Percentiles rank a stretch among this genome's conserved stretches.
Evolutionary conservation across 352 stramenopile species (phyloP).

Genomic region (Phytophthora melonis): DNA sequence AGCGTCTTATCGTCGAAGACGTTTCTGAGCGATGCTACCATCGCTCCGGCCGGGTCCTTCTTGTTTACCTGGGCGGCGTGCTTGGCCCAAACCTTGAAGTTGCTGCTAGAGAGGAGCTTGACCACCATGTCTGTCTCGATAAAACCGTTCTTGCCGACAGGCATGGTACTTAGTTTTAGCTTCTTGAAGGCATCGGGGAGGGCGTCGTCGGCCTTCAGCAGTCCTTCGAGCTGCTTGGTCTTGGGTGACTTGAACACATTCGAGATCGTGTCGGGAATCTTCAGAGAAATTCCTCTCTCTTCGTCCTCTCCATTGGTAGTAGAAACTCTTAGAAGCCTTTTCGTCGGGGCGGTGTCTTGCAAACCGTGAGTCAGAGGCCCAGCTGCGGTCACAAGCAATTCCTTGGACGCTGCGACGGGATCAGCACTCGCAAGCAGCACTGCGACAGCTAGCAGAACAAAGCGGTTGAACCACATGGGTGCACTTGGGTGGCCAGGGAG

Average conservation of each 20-base stretch:
- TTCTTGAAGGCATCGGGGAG: not conserved
- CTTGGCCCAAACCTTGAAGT: constrained; percentile 1
- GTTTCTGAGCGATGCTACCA: not conserved
- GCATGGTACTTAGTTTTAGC: not conserved
- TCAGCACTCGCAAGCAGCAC: not conserved
- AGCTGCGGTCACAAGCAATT: not conserved
- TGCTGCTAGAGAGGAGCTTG: not conserved
- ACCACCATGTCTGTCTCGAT: not conserved
- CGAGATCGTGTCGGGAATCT: not conserved
- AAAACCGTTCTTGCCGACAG: not conserved
- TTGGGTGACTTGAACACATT: not conserved
- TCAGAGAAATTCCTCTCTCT: not conserved
- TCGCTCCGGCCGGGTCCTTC: not conserved
- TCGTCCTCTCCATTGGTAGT: not conserved
- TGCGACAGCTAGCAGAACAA: not conserved
- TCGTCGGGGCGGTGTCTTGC: not conserved
- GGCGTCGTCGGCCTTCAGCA: not conserved
- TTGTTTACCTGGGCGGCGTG: not conserved
- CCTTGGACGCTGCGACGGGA: not conserved
- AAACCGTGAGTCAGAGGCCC: not conserved
- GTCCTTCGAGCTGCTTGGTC: not conserved
- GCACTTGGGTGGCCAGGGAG: not conserved
- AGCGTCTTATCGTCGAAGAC: not conserved
- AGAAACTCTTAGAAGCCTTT: not conserved
- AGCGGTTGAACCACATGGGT: not conserved